These are phyloP conservation scores for Vanilla planifolia DNA, from an alignment of 106 monocot genomes.

Conservation along the genomic window DNA sequence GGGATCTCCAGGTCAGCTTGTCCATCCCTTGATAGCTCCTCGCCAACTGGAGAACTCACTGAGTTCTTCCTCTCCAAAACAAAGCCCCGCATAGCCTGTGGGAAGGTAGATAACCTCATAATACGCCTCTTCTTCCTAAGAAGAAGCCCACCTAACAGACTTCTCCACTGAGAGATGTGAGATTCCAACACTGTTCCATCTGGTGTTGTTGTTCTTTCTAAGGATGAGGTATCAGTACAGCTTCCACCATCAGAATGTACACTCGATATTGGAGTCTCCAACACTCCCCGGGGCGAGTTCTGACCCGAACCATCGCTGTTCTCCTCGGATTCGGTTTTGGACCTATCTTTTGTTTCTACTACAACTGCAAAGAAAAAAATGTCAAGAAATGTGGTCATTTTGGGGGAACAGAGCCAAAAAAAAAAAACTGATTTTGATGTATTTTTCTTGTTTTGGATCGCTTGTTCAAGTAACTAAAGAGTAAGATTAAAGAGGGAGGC, in stretches of 20 bases:
- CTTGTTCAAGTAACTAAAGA: neutral
- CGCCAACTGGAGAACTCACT: slow-evolving; percentile 7
- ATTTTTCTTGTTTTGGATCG: neutral
- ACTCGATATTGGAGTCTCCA: slow-evolving; percentile 25
- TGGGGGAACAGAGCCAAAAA: neutral
- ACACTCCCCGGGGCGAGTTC: slow-evolving; percentile 41
- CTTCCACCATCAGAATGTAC: slow-evolving; percentile 35
- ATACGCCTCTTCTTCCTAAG: slow-evolving; percentile 47
- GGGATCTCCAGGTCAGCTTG: slow-evolving; percentile 14
- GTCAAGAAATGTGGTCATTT: neutral
- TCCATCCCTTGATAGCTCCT: slow-evolving; percentile 10
- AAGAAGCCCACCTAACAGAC: slow-evolving; percentile 44
- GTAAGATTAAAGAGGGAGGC: neutral
- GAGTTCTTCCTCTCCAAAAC: slow-evolving; percentile 11
- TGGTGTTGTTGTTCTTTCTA: slow-evolving; percentile 7
- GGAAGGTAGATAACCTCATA: slow-evolving; percentile 46
- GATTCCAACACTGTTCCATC: slow-evolving; percentile 12
- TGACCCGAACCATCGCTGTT: slow-evolving; percentile 19
- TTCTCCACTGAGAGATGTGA: slow-evolving; percentile 50
- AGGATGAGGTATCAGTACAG: slow-evolving; percentile 20
- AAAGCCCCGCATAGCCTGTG: slow-evolving; percentile 11
- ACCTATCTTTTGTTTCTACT: slow-evolving; percentile 16
- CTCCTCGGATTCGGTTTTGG: slow-evolving; percentile 12
- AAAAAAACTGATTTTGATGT: neutral
- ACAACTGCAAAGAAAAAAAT: neutral